Conservation (phyloP, 129 eudicot genomes). For the Helianthus annuus region DNA sequence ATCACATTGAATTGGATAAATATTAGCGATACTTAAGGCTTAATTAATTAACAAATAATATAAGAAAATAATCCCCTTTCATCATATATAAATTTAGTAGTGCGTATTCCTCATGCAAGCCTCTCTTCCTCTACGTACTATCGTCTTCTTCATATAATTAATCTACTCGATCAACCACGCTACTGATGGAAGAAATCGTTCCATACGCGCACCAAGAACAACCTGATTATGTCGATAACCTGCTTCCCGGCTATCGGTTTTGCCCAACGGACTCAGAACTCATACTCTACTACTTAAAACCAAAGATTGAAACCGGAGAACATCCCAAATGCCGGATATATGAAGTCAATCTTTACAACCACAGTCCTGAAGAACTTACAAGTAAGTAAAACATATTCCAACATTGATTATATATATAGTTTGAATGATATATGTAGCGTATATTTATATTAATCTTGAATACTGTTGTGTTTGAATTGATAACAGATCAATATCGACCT, state of each 20-base stretch:
- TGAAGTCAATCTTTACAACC: slow-evolving; percentile 20
- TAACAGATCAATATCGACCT: background rate
- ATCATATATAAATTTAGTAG: too few relatives aligned
- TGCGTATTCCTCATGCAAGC: too few relatives aligned
- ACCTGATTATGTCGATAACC: background rate
- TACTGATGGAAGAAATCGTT: background rate
- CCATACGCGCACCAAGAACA: background rate
- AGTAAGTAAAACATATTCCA: background rate
- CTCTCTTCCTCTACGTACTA: too few relatives aligned
- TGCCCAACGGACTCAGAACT: slow-evolving; percentile 18
- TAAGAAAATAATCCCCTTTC: too few relatives aligned
- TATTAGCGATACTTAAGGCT: too few relatives aligned
- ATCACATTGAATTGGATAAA: too few relatives aligned
- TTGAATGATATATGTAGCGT: background rate
- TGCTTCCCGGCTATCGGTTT: slow-evolving; percentile 26
- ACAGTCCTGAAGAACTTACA: slow-evolving; percentile 13
- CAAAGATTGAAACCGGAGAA: slow-evolving; percentile 3
- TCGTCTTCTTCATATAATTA: too few relatives aligned
- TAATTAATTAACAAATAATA: too few relatives aligned
- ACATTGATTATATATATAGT: too few relatives aligned
- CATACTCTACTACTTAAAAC: slow-evolving; percentile 7
- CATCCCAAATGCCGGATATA: slow-evolving; percentile 14
- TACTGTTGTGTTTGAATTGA: background rate
- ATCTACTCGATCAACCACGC: background rate
- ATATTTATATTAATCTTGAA: background rate